Evolutionary conservation across 768 basidiomycete species (phyloP).

Genomic region (Termitomyces sp.): DNA sequence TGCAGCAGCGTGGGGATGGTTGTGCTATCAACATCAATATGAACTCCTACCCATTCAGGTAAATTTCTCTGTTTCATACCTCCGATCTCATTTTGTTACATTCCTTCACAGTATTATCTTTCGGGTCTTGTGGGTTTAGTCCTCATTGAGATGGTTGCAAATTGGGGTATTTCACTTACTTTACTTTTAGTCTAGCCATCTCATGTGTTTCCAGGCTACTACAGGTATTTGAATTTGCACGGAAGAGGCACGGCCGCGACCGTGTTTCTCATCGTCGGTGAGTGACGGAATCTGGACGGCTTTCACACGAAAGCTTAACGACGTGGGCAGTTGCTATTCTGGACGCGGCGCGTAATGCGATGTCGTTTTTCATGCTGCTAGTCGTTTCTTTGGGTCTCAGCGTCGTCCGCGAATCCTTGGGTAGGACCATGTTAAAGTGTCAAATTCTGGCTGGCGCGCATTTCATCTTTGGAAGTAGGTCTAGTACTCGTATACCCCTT

Average conservation of each 20-base stretch:
- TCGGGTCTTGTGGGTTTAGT: conserved; percentile 84
- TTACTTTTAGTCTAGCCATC: neutral
- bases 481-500: neutral
- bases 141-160: conserved; percentile 91
- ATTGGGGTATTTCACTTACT: conserved; percentile 58
- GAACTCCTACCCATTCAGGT: conserved; percentile 91
- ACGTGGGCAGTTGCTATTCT: conserved; percentile 74
- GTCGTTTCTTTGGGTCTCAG: conserved; percentile 91
- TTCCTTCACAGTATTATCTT: conserved; percentile 69
- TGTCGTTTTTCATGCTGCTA: conserved; percentile 93
- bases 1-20: conserved; percentile 73
- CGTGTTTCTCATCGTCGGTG: conserved; percentile 91
- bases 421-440: conserved; percentile 79
- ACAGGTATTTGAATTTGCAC: conserved; percentile 90
- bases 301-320: neutral
- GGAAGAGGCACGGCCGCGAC: conserved; percentile 70
- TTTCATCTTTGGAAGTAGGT: conserved; percentile 90
- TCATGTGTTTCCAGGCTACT: conserved; percentile 59
- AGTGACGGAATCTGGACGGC: conserved; percentile 20
- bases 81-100: neutral
- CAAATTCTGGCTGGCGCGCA: conserved; percentile 80
- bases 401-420: conserved; percentile 87
- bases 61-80: neutral
- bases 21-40: conserved; percentile 75
- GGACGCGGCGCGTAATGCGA: conserved; percentile 90